Evolutionary conservation across 768 basidiomycete species (phyloP), one percentile per base, ranked within the genome.

Genomic region (Kockovaella imperatae): DNA sequence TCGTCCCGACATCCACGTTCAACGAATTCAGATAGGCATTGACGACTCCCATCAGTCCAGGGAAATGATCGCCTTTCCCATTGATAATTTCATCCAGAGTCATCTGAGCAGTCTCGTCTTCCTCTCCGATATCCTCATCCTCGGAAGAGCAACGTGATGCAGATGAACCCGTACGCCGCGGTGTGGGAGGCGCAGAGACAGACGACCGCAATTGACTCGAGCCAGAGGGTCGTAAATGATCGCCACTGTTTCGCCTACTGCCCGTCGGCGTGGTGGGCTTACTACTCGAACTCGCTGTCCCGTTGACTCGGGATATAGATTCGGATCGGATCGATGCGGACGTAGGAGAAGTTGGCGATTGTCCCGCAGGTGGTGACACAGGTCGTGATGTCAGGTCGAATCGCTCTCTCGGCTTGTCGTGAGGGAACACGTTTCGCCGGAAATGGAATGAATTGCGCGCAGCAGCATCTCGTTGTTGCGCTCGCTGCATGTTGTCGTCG

Each of bases 401-500:
- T 42, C 54, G 48, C 11, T 54, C 35, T 2, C 70, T 62, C 14
- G 67, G 56, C 17, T 68, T 56, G 26, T 77, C 79, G 8, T 75
- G 75, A 13, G 83, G 78, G 71, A 86, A 84, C 14, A 97, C 78
- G 47, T 83, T 76, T 70, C 86, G 90, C 42, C 91, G 78, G 79
- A 99, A 99, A 72, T 77, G 86, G 73, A 95, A 99, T 68, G 79
- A 84, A 56, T 79, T 77, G n/a, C 78, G 70, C 42, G 73, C 74
- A 18, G 82, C 78, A 0, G 90, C 93, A 62, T 87, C 83, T 39
- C 91, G 77, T 40, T 76, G 74, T 70, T 99, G 95, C 0, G 93
- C 91, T 52, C 84, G 78, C 20, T 72, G 77, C 95, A 97, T 97
- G 62, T 99, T 99, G 70, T 86, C 86, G 67, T 99, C 91, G 35